A percentile compares a stretch with the other conserved stretches of the same genome.
These are phyloP conservation scores for Cladosporium sphaerospermum DNA, from an alignment of 2,329 filamentous ascomycete species.

Conservation along the genomic window DNA sequence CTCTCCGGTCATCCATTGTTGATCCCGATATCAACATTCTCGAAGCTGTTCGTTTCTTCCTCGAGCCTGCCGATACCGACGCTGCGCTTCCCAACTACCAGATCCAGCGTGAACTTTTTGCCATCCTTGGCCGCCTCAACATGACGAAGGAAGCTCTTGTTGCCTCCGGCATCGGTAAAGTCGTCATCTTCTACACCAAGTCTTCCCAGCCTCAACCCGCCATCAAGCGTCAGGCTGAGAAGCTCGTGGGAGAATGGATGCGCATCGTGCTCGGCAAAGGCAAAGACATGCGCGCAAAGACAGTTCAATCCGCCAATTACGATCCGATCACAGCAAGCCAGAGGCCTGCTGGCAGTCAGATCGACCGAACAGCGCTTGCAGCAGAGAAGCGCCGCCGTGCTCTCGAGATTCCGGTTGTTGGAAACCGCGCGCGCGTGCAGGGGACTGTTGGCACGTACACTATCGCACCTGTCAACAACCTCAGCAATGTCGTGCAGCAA, in stretches of 20 bases:
- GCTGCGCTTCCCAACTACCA: constrained; percentile 93
- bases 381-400: constrained; percentile 47
- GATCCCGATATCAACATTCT: constrained; percentile 94
- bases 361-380: constrained; percentile 36
- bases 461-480: constrained; percentile 55
- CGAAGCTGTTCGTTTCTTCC: constrained; percentile 92
- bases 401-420: constrained; percentile 47
- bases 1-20: constrained; percentile 74
- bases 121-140: constrained; percentile 69
- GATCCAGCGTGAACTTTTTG: constrained; percentile 92
- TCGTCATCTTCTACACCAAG: constrained; percentile 94
- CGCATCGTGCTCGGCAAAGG: constrained; percentile 79
- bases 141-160: constrained; percentile 87
- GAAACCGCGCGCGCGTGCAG: constrained; percentile 55
- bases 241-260: constrained; percentile 91
- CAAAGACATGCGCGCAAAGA: constrained; percentile 89
- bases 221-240: constrained; percentile 92
- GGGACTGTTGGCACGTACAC: constrained; percentile 54
- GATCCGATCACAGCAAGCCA: constrained; percentile 43
- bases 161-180: constrained; percentile 90
- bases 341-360: constrained; percentile 22
- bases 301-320: constrained; percentile 52
- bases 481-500: constrained; percentile 25
- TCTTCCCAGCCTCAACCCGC: constrained; percentile 80
- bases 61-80: constrained; percentile 82